These are phyloP conservation scores for Lepidium aucheri DNA, from an alignment of 345 rosid species.

Conservation along the genomic window DNA sequence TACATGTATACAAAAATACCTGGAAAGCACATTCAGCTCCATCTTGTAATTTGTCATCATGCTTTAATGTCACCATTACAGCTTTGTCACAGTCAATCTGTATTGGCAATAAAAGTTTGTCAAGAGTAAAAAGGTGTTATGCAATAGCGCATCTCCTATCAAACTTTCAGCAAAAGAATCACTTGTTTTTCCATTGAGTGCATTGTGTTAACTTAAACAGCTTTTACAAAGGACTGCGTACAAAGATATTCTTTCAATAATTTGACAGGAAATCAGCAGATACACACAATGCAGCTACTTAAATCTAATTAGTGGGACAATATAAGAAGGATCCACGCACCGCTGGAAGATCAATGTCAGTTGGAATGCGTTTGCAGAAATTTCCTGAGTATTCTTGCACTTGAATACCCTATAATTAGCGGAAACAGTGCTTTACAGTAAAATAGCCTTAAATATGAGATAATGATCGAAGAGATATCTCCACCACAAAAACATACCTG, in stretches of 20 bases:
- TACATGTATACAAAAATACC: slow-evolving; percentile 40
- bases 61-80: slow-evolving; percentile 89
- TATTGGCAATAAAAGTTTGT: slow-evolving; percentile 40
- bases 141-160: background rate
- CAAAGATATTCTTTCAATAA: background rate
- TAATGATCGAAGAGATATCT: background rate
- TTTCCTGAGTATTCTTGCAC: slow-evolving; percentile 89
- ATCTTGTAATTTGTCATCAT: slow-evolving; percentile 95
- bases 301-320: background rate
- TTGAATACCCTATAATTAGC: slow-evolving; percentile 74
- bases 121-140: slow-evolving; percentile 5
- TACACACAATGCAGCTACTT: background rate
- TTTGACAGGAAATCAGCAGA: background rate
- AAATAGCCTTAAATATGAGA: slow-evolving; percentile 6
- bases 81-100: slow-evolving; percentile 97
- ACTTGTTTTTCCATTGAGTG: background rate
- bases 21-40: slow-evolving; percentile 94
- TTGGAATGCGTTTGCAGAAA: slow-evolving; percentile 76
- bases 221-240: background rate
- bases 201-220: background rate
- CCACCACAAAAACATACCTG: slow-evolving; percentile 43
- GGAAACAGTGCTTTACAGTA: background rate
- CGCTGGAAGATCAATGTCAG: slow-evolving; percentile 26
- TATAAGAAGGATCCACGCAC: slow-evolving; percentile 17
- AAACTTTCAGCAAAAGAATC: background rate